Base-by-base conservation (phyloP, 306 rosid genomes). In the Ziziphus jujuba region DNA sequence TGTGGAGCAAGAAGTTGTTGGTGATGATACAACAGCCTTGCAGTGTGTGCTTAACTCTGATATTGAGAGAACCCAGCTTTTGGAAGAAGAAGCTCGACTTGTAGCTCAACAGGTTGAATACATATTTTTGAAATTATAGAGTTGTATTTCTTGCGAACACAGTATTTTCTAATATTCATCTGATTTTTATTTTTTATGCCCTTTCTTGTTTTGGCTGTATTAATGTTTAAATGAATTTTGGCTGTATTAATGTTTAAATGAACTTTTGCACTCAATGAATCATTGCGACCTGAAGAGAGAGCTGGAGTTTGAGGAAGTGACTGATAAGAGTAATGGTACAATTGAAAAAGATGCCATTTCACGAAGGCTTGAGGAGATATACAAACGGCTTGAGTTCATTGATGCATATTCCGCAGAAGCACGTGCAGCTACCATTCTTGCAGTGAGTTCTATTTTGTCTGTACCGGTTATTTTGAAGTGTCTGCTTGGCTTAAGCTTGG, bases 381-480 rank as follows among this genome's bases (percentile, higher is more conserved):
- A 93, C 84, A 90, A 93, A 87, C 83, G 99, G 77, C 97, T 93
- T 63, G 95, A 90, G 76, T 77, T 75, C 45, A 88, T 90, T 72
- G 99, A 90, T 79, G 96, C 99, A 78, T 63, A 93, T 82, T 77
- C 99, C 71, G 96, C 97, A 7, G 99, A 88, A 80, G 68, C 97
- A 69, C 97, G 97, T 20, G 99, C 99, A 43, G 99, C 97, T 63
- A 77, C 99, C 21, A 93, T 93, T 75, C 95, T 93, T 75, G 99
- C 99, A 3, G 99, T 93, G 76, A 85, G 97, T 82, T 72, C 48
- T 60, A 44, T 75, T 67, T 52, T 79, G 70, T 52, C 55, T 53
- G 68, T 15, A 61, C 43, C 59, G 47, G 47, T 72, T 65, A 49
- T 48, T 58, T 69, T 2, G 2, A 28, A 70, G 67, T 64, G 14